These are phyloP conservation scores for Talaromyces nanjingensis DNA, from an alignment of 495 filamentous ascomycete genomes.

Conservation along the genomic window DNA sequence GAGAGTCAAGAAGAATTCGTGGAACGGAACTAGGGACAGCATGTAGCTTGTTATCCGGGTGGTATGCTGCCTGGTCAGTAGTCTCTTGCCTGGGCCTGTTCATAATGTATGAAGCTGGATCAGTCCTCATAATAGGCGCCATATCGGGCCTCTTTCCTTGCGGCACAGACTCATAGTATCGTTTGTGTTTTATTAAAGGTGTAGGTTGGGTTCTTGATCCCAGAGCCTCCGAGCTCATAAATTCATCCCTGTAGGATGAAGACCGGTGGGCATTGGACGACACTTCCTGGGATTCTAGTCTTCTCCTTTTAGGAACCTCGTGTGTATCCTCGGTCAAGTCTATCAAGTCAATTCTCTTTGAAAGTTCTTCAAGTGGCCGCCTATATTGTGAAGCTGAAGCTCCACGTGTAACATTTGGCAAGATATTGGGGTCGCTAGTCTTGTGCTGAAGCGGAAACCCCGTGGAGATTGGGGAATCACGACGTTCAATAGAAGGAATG, in stretches of 20 bases:
- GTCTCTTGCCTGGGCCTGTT: not conserved
- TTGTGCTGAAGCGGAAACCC: not conserved
- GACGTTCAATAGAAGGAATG: constrained; percentile 35
- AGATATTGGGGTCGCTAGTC: not conserved
- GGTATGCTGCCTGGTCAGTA: not conserved
- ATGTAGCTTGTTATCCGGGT: not conserved
- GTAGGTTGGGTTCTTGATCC: not conserved
- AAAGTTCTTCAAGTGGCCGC: constrained; percentile 10
- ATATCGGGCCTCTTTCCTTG: not conserved
- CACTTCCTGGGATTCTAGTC: not conserved
- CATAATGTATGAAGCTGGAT: not conserved
- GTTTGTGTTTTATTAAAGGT: not conserved
- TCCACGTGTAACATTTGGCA: not conserved
- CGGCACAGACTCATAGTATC: not conserved
- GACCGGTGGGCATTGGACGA: not conserved
- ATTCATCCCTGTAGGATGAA: not conserved
- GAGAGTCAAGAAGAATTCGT: not conserved
- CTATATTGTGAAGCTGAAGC: not conserved
- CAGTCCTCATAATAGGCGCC: not conserved
- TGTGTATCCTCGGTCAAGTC: constrained; percentile 1
- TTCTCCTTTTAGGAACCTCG: constrained; percentile 7
- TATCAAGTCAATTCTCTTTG: constrained; percentile 8
- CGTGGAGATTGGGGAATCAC: constrained; percentile 11
- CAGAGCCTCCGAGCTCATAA: not conserved
- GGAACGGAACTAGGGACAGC: not conserved